These are phyloP conservation scores for Talaromyces liani DNA, from an alignment of 495 filamentous ascomycete genomes.

Conservation along the genomic window DNA sequence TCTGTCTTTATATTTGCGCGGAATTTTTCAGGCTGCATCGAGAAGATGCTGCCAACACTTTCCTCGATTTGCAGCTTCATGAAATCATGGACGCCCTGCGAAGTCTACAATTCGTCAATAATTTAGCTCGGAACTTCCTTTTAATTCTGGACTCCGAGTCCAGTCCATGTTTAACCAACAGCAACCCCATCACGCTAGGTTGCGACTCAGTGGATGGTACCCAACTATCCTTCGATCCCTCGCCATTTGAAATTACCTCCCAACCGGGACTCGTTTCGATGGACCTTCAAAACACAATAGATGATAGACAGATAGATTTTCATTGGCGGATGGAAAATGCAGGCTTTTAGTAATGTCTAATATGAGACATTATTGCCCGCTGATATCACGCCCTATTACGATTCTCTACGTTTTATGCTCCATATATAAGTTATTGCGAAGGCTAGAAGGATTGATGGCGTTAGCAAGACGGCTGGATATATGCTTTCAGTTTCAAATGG, in stretches of 20 bases:
- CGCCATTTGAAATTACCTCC: not conserved
- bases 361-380: not conserved
- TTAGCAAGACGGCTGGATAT: not conserved
- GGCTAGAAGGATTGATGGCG: not conserved
- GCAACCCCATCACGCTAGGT: not conserved
- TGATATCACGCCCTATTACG: not conserved
- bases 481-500: not conserved
- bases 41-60: not conserved
- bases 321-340: not conserved
- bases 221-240: not conserved
- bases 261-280: not conserved
- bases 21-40: slow-evolving; percentile 10
- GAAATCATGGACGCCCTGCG: slow-evolving; percentile 3
- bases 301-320: not conserved
- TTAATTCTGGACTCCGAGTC: not conserved
- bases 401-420: not conserved
- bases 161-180: not conserved
- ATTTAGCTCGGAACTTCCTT: not conserved
- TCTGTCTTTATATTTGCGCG: slow-evolving; percentile 11
- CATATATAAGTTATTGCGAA: not conserved
- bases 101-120: not conserved
- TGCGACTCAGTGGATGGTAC: not conserved
- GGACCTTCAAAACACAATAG: not conserved
- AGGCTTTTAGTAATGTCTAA: not conserved
- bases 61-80: not conserved